Percentiles rank a stretch among this genome's conserved stretches.
Evolutionary conservation across 345 rosid genomes (phyloP).

Genomic region (Toxicodendron radicans): DNA sequence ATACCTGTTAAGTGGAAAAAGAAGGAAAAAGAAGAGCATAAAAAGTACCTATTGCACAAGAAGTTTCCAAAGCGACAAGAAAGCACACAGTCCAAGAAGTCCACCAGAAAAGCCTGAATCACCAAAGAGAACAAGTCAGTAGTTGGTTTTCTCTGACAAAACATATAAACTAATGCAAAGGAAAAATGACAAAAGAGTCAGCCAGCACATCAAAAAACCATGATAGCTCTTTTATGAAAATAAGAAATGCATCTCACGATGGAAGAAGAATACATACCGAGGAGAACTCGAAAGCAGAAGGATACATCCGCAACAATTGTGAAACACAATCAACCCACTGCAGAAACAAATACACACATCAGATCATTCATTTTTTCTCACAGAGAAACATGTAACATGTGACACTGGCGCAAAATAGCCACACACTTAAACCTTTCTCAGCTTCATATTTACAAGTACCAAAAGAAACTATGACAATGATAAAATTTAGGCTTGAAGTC

Average conservation of each 20-base stretch:
- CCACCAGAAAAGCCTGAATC: constrained; percentile 87
- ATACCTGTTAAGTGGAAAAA: background rate
- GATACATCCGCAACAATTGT: constrained; percentile 89
- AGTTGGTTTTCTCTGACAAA: background rate
- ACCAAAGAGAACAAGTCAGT: constrained; percentile 16
- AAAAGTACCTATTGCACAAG: constrained; percentile 78
- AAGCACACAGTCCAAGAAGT: constrained; percentile 80
- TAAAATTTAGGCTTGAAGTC: too few species aligned
- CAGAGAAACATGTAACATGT: background rate
- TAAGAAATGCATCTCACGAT: background rate
- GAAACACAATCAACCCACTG: constrained; percentile 99
- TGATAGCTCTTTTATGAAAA: constrained; percentile 5
- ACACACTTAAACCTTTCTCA: background rate
- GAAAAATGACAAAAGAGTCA: constrained; percentile 6
- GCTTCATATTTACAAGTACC: background rate
- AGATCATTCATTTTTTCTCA: background rate
- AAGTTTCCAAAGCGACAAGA: constrained; percentile 97
- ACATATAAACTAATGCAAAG: constrained; percentile 9
- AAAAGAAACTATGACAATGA: background rate
- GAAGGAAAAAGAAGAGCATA: background rate
- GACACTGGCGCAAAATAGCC: background rate
- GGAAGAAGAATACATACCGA: constrained; percentile 59
- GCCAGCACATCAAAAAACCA: constrained; percentile 15
- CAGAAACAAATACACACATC: constrained; percentile 27
- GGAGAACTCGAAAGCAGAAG: constrained; percentile 93